A percentile compares a stretch with the other conserved stretches of the same genome.
Evolutionary conservation across 148 eudicot species (phyloP).

Genomic region (Persicaria maculosa): DNA sequence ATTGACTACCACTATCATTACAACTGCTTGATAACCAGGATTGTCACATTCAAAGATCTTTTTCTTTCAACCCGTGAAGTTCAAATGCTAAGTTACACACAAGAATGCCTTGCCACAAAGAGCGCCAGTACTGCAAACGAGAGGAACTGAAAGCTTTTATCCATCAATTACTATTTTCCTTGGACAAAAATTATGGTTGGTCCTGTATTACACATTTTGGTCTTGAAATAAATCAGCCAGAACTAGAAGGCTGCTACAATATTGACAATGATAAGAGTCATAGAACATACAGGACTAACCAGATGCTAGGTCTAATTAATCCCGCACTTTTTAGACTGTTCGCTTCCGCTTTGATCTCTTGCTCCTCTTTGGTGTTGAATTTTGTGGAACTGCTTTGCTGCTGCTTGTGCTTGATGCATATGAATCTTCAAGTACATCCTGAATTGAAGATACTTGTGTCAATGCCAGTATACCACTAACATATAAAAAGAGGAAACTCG

Average conservation of each 20-base stretch:
- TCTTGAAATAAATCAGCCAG: constrained; percentile 22
- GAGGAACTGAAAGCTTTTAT: constrained; percentile 12
- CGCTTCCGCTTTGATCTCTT: constrained; percentile 91
- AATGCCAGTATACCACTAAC: neutral
- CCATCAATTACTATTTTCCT: constrained; percentile 7
- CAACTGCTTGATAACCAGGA: neutral
- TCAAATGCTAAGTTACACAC: neutral
- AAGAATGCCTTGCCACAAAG: neutral
- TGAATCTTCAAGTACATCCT: constrained; percentile 59
- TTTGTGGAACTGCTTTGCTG: constrained; percentile 55
- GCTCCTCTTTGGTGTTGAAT: constrained; percentile 67
- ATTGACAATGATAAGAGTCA: constrained; percentile 28
- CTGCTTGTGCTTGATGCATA: constrained; percentile 55
- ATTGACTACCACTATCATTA: neutral
- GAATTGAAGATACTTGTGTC: neutral
- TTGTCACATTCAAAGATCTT: neutral
- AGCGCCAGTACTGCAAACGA: neutral
- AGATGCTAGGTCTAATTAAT: constrained; percentile 33
- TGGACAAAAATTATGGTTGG: constrained; percentile 27
- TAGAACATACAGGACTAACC: constrained; percentile 31
- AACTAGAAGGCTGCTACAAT: constrained; percentile 33
- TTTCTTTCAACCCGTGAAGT: neutral
- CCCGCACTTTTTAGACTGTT: constrained; percentile 45
- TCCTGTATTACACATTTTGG: constrained; percentile 18
- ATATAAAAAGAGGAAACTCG: neutral